Evolutionary conservation across 129 eudicot genomes (phyloP), one percentile per base, ranked within the genome.

Genomic region (Ambrosia trifida): DNA sequence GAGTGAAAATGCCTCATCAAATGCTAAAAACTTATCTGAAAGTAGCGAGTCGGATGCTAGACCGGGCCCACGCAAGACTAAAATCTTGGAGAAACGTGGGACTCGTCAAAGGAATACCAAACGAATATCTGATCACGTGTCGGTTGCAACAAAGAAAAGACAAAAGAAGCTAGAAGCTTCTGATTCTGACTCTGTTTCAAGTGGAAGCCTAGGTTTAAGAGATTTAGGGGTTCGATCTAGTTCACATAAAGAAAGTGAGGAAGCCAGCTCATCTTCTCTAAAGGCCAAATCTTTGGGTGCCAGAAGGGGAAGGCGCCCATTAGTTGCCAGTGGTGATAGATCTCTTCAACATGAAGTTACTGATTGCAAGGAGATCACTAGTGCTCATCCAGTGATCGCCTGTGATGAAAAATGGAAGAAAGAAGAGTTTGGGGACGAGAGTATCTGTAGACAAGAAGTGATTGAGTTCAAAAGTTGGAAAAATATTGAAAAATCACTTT

Each of bases 1-100:
- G 77, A 90, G 89, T 76, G 99, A 84, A 76, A 84, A 86, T 74
- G 87, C 85, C 56, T 85, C 96, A 49, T 87, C 93, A 80, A 84
- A 78, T 82, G 84, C 83, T 24, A 85, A 28, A 72, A 83, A 74
- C 75, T 46, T 84, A 53, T 79, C 87, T 60, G 96, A 90, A 73
- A 90, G 95, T 68, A 90, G 95, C 8, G 96, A 81, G 74, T 95
- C 97, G 0, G 99, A 95, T 56, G 80, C 69, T 13, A 86, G 76
- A 51, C 83, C 80, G 19, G 76, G 70, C 16, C 82, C 80, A 40
- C 78, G 68, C 13, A 90, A 83, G 76, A 76, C 64, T 52, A 86
- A 86, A 71, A 58, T 81, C 77, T 76, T 69, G 20, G 86, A 82
- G 35, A 84, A 84, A 71, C 72, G 86, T 67, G 90, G 86, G 14